Percentiles rank a stretch among this genome's conserved stretches.
phyloP scores from a whole-genome alignment of 306 rosid genomes.

The Acacia confusa region DNA sequence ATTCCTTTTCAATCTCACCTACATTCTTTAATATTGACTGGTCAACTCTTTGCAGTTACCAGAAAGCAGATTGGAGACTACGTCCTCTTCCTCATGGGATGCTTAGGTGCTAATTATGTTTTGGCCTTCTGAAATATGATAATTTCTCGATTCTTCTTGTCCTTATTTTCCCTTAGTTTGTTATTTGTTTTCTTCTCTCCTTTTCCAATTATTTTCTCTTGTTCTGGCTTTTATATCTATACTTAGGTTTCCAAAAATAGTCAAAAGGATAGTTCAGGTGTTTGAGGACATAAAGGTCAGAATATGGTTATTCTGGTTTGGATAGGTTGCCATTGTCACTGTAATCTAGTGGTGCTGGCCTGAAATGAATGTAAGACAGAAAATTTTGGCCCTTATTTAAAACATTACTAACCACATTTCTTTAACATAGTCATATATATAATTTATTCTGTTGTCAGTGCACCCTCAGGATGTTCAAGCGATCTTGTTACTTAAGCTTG shows the following conservation, averaged over 20 bases:
- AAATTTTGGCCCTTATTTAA: not conserved
- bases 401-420: not conserved
- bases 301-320: not conserved
- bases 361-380: too few relatives aligned
- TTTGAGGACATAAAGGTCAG: not conserved
- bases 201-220: not conserved
- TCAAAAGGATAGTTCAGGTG: not conserved
- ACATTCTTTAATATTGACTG: constrained; percentile 28
- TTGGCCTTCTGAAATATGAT: constrained; percentile 11
- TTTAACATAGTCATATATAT: not conserved
- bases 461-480: constrained; percentile 8
- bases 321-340: not conserved
- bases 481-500: constrained; percentile 8
- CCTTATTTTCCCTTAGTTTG: not conserved
- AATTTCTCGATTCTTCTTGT: not conserved
- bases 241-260: not conserved
- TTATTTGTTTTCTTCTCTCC: not conserved
- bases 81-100: constrained; percentile 92
- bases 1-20: constrained; percentile 1
- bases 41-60: constrained; percentile 70
- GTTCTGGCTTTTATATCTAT: not conserved
- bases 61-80: constrained; percentile 93
- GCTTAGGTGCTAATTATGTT: constrained; percentile 58
- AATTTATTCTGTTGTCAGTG: constrained; percentile 10
- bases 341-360: not conserved